phyloP scores from a whole-genome alignment of 192 early-diverging fungal genomes.

The Coemansia sp. region DNA sequence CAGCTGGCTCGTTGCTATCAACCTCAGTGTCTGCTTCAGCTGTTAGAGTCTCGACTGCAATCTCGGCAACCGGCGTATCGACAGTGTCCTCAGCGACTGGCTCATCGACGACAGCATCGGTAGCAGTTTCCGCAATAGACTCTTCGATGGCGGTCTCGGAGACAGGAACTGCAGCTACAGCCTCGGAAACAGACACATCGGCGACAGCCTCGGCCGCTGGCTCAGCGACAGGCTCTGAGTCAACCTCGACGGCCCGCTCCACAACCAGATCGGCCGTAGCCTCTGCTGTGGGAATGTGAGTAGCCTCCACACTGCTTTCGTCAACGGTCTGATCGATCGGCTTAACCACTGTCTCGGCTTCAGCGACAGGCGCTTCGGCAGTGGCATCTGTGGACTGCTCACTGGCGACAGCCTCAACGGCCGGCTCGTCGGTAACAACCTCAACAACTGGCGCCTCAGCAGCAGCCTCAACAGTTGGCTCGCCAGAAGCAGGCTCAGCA shows the following conservation, averaged over 20 bases:
- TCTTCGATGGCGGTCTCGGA: neutral
- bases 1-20: neutral
- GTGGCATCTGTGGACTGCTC: neutral
- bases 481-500: neutral
- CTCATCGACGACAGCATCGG: neutral
- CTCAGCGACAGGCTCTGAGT: neutral
- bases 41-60: neutral
- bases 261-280: neutral
- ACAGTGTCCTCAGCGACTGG: neutral
- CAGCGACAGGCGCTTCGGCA: constrained; percentile 11
- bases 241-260: neutral
- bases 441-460: neutral
- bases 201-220: neutral
- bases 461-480: neutral
- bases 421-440: too few relatives aligned
- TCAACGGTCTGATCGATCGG: neutral
- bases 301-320: neutral
- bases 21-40: neutral
- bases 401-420: too few relatives aligned
- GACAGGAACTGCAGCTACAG: neutral
- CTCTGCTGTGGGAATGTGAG: neutral
- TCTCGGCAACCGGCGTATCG: neutral
- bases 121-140: neutral
- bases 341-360: neutral
- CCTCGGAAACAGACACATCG: neutral